Conservation (phyloP, 73 alveolate genomes). For the Symbiodinium natans region DNA sequence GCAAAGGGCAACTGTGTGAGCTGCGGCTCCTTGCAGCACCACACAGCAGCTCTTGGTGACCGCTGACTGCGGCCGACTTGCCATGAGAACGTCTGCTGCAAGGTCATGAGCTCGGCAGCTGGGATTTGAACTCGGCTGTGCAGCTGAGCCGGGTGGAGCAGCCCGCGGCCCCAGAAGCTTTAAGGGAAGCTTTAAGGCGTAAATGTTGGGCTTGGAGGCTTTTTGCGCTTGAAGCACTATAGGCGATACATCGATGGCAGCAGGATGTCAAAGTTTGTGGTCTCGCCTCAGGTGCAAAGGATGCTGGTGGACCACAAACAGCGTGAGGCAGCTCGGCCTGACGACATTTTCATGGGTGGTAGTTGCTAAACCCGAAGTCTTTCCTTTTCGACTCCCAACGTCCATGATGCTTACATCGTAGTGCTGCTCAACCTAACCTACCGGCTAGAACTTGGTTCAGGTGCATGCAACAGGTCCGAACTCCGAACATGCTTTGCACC, state of each 20-base stretch:
- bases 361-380: too few species aligned
- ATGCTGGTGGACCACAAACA: conserved; percentile 73
- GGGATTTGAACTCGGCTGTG: conserved; percentile 35
- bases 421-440: neutral
- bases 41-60: neutral
- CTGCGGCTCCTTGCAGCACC: neutral
- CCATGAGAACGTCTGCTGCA: neutral
- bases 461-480: neutral
- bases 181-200: neutral
- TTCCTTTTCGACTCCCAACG: too few species aligned
- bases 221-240: too few species aligned
- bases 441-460: neutral
- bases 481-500: neutral
- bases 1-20: neutral
- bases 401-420: too few species aligned
- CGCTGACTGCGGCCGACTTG: neutral
- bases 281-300: neutral
- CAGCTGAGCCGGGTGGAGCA: conserved; percentile 58
- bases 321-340: conserved; percentile 32
- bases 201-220: neutral
- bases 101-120: conserved; percentile 68
- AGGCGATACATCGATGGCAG: neutral
- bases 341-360: neutral
- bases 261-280: neutral
- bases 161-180: neutral